phyloP scores from a whole-genome alignment of 169 alveolate species.

The Miamiensis avidus region DNA sequence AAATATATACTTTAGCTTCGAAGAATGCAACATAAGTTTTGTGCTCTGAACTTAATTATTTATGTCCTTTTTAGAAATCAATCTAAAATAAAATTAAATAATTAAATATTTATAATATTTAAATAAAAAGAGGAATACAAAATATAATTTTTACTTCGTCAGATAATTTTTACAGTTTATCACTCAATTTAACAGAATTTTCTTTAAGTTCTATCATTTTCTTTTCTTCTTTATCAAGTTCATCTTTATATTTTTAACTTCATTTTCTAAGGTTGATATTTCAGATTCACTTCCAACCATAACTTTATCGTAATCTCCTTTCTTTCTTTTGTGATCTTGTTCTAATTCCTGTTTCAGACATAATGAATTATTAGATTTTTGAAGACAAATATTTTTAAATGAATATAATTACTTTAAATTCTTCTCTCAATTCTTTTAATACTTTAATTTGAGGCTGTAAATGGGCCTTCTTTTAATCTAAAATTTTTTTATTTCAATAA shows the following conservation, averaged over 20 bases:
- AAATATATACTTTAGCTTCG: conserved; percentile 9
- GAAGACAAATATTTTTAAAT: neutral
- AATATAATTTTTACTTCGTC: conserved; percentile 34
- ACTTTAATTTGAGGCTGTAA: conserved; percentile 19
- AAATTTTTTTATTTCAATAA: conserved; percentile 15
- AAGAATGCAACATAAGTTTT: conserved; percentile 32
- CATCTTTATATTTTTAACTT: conserved; percentile 48
- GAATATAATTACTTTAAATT: neutral
- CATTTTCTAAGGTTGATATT: conserved; percentile 17
- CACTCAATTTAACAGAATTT: conserved; percentile 13
- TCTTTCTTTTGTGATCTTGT: conserved; percentile 31
- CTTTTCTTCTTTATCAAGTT: conserved; percentile 39
- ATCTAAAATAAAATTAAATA: conserved; percentile 5
- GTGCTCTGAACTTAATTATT: conserved; percentile 25
- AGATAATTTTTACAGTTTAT: conserved; percentile 29
- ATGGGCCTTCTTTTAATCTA: conserved; percentile 11
- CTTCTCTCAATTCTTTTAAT: conserved; percentile 19
- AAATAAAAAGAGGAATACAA: neutral
- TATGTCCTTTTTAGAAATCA: conserved; percentile 27
- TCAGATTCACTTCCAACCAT: conserved; percentile 38
- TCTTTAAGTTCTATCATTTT: conserved; percentile 29
- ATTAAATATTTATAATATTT: neutral
- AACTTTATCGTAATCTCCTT: conserved; percentile 37
- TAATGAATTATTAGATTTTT: neutral
- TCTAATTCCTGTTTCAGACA: conserved; percentile 10